Evolutionary conservation across 1,284 basidiomycete genomes (phyloP), one percentile per base, ranked within the genome.

Genomic region (Pyrrhoderma lamaoense): DNA sequence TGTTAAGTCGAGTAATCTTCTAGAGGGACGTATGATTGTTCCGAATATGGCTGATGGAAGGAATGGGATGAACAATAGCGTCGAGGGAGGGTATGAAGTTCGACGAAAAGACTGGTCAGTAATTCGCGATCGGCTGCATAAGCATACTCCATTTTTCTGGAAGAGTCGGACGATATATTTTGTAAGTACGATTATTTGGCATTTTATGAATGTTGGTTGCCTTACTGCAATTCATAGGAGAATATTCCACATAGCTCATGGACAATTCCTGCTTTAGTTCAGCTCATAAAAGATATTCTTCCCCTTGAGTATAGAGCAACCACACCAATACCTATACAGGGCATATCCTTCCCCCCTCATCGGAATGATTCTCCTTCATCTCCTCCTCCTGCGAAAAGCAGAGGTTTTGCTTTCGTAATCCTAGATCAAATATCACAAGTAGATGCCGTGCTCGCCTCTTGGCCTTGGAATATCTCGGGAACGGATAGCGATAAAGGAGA

Each of bases 401-500:
- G 82, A 68, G 82, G 82, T 0, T 89, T 88, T 55, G 83, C 84
- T 0, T 74, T 89, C 18, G 67, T 89, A 44, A 76, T 76, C 0
- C 67, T 89, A 37, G 63, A 69, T 0, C 56, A 61, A 3, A 25
- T 60, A 2, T 62, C 67, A 1, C 70, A 77, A 36, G 70, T 67
- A 3, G 64, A 74, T 7, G 56, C 61, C 0, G 56, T 89, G 0
- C 62, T 77, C 1, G 42, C 64, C 0, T 57, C 59, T 13, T 89
- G 83, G 82, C 77, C 79, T 2, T 89, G 86, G 84, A 62, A 66
- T 23, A 5, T 5, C 5, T 22, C n/a, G 52, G 1, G 53, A 53
- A 4, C 62, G 27, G 23, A 35, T 31, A 14, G 14, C 14, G 11
- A 14, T 3, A 13, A 4, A 7, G 14, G 21, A 7, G 14, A 40